phyloP scores from a whole-genome alignment of 306 rosid species.

The Rosa lucieae region DNA sequence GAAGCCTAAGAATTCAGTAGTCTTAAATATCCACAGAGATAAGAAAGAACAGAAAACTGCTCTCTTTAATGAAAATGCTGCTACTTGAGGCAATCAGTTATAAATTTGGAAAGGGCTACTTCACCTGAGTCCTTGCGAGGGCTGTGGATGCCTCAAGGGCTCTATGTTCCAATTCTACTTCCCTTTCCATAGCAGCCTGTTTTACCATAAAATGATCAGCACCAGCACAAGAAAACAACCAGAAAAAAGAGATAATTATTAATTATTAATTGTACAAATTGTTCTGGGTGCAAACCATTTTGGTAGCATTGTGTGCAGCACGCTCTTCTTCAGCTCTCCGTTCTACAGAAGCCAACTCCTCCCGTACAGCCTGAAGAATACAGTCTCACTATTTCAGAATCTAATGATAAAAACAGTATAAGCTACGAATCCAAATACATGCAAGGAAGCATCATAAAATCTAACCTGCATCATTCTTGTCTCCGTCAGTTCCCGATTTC shows the following conservation, averaged over 20 bases:
- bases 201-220: slow-evolving; percentile 31
- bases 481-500: slow-evolving; percentile 88
- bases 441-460: slow-evolving; percentile 25
- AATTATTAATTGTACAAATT: slow-evolving; percentile 14
- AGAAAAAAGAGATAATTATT: slow-evolving; percentile 2
- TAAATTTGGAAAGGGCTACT: slow-evolving; percentile 27
- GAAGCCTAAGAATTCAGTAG: not conserved
- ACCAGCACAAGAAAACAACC: slow-evolving; percentile 24
- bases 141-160: slow-evolving; percentile 90
- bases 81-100: slow-evolving; percentile 9
- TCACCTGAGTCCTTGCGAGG: slow-evolving; percentile 95
- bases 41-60: not conserved
- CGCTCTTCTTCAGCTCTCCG: slow-evolving; percentile 98
- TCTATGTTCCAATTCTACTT: slow-evolving; percentile 97
- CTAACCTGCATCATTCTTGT: slow-evolving; percentile 99
- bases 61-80: not conserved
- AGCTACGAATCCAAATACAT: slow-evolving; percentile 22
- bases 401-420: slow-evolving; percentile 16
- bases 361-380: slow-evolving; percentile 71
- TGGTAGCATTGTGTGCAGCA: slow-evolving; percentile 85
- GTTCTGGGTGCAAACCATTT: slow-evolving; percentile 58
- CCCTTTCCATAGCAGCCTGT: slow-evolving; percentile 98
- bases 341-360: slow-evolving; percentile 89
- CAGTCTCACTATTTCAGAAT: slow-evolving; percentile 18
- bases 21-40: not conserved